phyloP scores from a whole-genome alignment of 768 basidiomycete species.

The Leucogyrophana mollusca region DNA sequence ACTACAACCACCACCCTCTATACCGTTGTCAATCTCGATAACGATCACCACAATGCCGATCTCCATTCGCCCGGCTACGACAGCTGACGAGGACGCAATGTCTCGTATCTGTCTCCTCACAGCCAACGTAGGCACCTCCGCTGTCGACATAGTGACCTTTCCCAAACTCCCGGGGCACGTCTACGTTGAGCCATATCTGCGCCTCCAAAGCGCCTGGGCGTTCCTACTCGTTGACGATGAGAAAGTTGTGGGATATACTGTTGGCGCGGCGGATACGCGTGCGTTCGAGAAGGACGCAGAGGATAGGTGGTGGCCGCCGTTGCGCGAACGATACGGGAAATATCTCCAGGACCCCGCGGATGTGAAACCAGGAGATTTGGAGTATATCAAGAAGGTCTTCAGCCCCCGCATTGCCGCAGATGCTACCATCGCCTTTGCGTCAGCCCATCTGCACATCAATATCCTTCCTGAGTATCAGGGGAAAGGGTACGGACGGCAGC shows the following conservation, averaged over 20 bases:
- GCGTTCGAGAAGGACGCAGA: constrained; percentile 55
- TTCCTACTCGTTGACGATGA: constrained; percentile 67
- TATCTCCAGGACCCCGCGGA: constrained; percentile 9
- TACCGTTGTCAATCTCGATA: no score
- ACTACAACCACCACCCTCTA: no score
- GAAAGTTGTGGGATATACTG: constrained; percentile 65
- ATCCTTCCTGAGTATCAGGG: constrained; percentile 65
- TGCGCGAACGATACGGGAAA: constrained; percentile 53
- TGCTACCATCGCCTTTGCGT: constrained; percentile 60
- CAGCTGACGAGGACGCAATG: constrained; percentile 53
- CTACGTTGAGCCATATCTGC: constrained; percentile 76
- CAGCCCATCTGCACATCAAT: constrained; percentile 76
- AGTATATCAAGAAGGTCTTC: constrained; percentile 35
- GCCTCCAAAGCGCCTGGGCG: constrained; percentile 64
- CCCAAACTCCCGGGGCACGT: constrained; percentile 68
- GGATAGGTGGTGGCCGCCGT: constrained; percentile 66
- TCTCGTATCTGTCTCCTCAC: constrained; percentile 77
- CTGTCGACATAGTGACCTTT: constrained; percentile 57
- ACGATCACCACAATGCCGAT: constrained; percentile 28
- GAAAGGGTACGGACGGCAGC: constrained; percentile 66
- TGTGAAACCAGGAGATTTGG: constrained; percentile 20
- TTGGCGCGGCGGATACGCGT: constrained; percentile 68
- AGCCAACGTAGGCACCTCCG: constrained; percentile 67
- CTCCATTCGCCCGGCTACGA: constrained; percentile 54
- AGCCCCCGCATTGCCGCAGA: constrained; percentile 41